phyloP scores from a whole-genome alignment of 352 stramenopile genomes.

The Phytophthora sansomeana region DNA sequence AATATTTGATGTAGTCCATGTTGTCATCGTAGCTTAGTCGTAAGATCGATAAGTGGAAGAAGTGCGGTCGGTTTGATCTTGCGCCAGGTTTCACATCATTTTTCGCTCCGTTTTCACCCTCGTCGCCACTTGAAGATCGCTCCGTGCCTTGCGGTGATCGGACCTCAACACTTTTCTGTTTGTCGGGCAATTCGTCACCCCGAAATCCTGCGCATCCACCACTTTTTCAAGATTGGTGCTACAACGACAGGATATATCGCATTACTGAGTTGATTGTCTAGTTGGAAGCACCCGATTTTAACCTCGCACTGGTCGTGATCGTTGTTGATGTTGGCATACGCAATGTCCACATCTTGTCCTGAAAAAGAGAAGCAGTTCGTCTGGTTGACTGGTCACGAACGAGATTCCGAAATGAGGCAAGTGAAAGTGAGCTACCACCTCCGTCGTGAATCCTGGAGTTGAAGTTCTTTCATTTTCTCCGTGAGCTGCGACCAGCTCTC shows the following conservation, averaged over 20 bases:
- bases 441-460: slow-evolving; percentile 48
- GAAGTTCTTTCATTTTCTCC: slow-evolving; percentile 17
- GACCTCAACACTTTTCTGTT: slow-evolving; percentile 41
- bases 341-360: slow-evolving; percentile 69
- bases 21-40: slow-evolving; percentile 82
- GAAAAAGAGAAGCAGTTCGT: slow-evolving; percentile 83
- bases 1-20: slow-evolving; percentile 91
- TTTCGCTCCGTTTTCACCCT: slow-evolving; percentile 16
- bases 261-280: slow-evolving; percentile 82
- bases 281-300: slow-evolving; percentile 83
- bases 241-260: slow-evolving; percentile 88
- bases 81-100: slow-evolving; percentile 25
- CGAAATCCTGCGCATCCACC: slow-evolving; percentile 37
- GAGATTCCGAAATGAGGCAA: slow-evolving; percentile 77
- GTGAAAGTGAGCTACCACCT: slow-evolving; percentile 62
- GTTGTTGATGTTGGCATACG: slow-evolving; percentile 67
- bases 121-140: slow-evolving; percentile 16
- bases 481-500: slow-evolving; percentile 48
- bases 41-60: slow-evolving; percentile 84
- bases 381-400: slow-evolving; percentile 74
- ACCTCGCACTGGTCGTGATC: slow-evolving; percentile 87
- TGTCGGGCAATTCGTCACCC: slow-evolving; percentile 20
- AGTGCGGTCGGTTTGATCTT: slow-evolving; percentile 37
- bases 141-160: slow-evolving; percentile 33
- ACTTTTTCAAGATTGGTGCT: slow-evolving; percentile 65